phyloP scores from a whole-genome alignment of 306 rosid species.

The Carpinus viminea region DNA sequence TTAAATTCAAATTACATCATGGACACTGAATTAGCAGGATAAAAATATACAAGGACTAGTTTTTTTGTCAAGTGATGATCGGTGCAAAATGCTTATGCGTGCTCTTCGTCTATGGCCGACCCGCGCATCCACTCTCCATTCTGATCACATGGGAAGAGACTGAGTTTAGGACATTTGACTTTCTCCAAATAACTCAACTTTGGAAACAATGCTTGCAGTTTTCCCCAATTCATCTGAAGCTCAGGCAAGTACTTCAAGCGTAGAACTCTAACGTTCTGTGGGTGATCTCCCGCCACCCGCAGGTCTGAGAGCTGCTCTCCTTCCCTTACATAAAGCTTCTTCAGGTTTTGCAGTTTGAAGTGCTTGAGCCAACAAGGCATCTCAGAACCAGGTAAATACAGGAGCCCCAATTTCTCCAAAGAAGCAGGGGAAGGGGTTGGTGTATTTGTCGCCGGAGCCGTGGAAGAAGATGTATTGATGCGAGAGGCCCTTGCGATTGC shows the following conservation, averaged over 20 bases:
- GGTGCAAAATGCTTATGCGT: too few species aligned
- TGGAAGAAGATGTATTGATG: too few species aligned
- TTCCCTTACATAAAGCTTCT: conserved; percentile 24
- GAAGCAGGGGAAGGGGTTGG: neutral
- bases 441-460: neutral
- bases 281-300: fast-evolving
- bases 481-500: too few species aligned
- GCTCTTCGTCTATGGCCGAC: too few species aligned
- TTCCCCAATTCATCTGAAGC: conserved; percentile 5
- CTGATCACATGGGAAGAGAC: neutral
- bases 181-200: conserved; percentile 1
- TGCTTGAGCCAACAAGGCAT: conserved; percentile 8
- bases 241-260: conserved; percentile 7
- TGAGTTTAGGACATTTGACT: neutral
- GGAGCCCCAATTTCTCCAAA: conserved; percentile 24
- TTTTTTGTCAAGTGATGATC: too few species aligned
- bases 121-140: conserved; percentile 8
- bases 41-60: too few species aligned
- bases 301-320: neutral
- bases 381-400: neutral
- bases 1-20: too few species aligned
- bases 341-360: neutral
- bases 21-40: too few species aligned
- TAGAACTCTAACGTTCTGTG: neutral
- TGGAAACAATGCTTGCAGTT: neutral